These are phyloP conservation scores for Trypanosoma cruzi DNA, from an alignment of 208 protist species.

Conservation along the genomic window DNA sequence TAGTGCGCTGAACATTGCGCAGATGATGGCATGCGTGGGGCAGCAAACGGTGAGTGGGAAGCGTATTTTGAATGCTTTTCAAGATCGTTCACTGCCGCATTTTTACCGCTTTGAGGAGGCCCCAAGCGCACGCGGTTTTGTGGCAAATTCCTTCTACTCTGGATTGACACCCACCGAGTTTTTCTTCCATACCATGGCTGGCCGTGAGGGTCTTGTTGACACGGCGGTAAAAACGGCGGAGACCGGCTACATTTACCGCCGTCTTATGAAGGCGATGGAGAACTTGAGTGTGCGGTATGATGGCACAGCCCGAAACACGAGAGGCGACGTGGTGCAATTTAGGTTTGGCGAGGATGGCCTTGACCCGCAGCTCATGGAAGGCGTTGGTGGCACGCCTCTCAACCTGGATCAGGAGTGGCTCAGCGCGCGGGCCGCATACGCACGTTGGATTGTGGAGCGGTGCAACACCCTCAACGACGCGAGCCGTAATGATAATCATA, in stretches of 20 bases:
- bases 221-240: constrained; percentile 99
- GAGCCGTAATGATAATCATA: not conserved
- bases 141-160: constrained; percentile 98
- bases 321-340: constrained; percentile 96
- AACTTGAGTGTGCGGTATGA: constrained; percentile 99
- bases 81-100: constrained; percentile 98
- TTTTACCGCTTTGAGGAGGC: constrained; percentile 92
- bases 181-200: constrained; percentile 99
- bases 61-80: constrained; percentile 98
- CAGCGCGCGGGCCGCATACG: constrained; percentile 55
- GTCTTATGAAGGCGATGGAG: constrained; percentile 99
- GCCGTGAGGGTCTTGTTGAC: constrained; percentile 98
- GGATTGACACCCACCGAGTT: constrained; percentile 99
- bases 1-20: constrained; percentile 99
- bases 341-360: constrained; percentile 99
- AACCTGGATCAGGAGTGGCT: constrained; percentile 90
- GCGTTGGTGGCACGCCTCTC: constrained; percentile 66
- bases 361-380: constrained; percentile 98
- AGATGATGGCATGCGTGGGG: constrained; percentile 99
- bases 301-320: constrained; percentile 96
- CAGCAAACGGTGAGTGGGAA: constrained; percentile 98
- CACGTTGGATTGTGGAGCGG: constrained; percentile 30
- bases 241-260: constrained; percentile 99
- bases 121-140: constrained; percentile 97
- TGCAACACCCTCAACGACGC: not conserved